Evolutionary conservation across 2,329 filamentous ascomycete species (phyloP).

Genomic region (Diaporthe citri): DNA sequence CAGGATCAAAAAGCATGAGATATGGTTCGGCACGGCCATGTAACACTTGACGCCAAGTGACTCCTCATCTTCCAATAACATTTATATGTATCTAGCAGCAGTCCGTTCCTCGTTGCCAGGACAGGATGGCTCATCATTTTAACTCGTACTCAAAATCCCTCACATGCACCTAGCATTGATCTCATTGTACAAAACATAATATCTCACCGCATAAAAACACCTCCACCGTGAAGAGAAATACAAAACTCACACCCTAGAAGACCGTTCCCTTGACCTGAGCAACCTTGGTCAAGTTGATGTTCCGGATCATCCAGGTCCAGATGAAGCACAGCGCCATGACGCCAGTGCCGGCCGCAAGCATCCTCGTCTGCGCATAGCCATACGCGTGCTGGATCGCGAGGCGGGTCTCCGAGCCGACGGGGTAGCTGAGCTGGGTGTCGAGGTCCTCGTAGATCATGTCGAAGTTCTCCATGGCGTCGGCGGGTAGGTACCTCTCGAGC

Average conservation of each 20-base stretch:
- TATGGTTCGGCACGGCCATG: not conserved
- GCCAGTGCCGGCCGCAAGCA: constrained; percentile 56
- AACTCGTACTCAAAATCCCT: not conserved
- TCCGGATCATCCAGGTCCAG: constrained; percentile 60
- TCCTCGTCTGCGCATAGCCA: constrained; percentile 62
- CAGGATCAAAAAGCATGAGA: not conserved
- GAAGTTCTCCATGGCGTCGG: constrained; percentile 51
- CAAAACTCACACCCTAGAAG: constrained; percentile 51
- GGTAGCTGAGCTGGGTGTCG: constrained; percentile 63
- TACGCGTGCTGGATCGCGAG: constrained; percentile 71
- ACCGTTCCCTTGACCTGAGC: constrained; percentile 65
- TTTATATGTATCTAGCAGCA: not conserved
- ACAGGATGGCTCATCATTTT: not conserved
- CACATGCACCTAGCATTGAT: not conserved
- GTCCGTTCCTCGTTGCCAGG: not conserved
- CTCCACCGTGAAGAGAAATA: not conserved
- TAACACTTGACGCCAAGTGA: too few species aligned
- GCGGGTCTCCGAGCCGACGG: constrained; percentile 57
- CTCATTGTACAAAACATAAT: constrained; percentile 22
- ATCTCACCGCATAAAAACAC: not conserved
- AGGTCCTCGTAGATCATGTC: constrained; percentile 66
- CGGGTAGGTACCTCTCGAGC: constrained; percentile 64
- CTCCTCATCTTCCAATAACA: not conserved
- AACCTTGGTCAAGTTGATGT: constrained; percentile 63
- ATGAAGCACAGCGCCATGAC: constrained; percentile 51